phyloP scores from a whole-genome alignment of 176 grass and related monocot genomes.

The Musa itinerans region DNA sequence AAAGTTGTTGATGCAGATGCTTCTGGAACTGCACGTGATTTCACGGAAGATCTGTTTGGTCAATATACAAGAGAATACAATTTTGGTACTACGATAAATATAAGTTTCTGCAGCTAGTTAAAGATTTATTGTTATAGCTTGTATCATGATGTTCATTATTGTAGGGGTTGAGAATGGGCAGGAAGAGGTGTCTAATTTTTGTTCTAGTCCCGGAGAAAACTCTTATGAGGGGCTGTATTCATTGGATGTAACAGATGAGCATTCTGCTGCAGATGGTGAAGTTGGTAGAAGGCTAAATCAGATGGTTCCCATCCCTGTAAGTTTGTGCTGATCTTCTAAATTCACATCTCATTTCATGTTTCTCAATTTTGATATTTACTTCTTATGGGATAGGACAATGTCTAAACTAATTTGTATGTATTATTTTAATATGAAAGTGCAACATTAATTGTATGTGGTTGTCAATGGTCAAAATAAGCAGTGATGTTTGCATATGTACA shows the following conservation, averaged over 20 bases:
- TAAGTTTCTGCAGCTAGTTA: not conserved
- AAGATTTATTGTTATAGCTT: not conserved
- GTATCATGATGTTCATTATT: constrained; percentile 11
- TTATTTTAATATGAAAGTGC: not conserved
- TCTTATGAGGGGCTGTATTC: constrained; percentile 22
- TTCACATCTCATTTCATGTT: not conserved
- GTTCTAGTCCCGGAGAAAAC: constrained; percentile 35
- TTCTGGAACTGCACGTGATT: constrained; percentile 19
- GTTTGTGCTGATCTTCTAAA: not conserved
- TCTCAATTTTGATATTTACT: not conserved
- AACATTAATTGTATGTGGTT: not conserved
- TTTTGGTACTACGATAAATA: constrained; percentile 25
- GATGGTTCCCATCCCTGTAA: constrained; percentile 56
- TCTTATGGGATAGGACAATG: not conserved
- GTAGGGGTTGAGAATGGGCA: constrained; percentile 26
- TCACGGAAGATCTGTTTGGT: constrained; percentile 37
- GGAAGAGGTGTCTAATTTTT: constrained; percentile 41
- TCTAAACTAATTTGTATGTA: not conserved
- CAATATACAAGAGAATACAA: constrained; percentile 28
- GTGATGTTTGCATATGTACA: not conserved
- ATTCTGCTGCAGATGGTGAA: constrained; percentile 50
- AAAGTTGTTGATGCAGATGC: constrained; percentile 33
- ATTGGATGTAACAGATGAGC: constrained; percentile 43
- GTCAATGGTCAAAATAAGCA: not conserved
- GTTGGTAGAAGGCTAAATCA: constrained; percentile 59